These are phyloP conservation scores for Penicillium sp. DNA, from an alignment of 2,329 filamentous ascomycete genomes.

Conservation along the genomic window DNA sequence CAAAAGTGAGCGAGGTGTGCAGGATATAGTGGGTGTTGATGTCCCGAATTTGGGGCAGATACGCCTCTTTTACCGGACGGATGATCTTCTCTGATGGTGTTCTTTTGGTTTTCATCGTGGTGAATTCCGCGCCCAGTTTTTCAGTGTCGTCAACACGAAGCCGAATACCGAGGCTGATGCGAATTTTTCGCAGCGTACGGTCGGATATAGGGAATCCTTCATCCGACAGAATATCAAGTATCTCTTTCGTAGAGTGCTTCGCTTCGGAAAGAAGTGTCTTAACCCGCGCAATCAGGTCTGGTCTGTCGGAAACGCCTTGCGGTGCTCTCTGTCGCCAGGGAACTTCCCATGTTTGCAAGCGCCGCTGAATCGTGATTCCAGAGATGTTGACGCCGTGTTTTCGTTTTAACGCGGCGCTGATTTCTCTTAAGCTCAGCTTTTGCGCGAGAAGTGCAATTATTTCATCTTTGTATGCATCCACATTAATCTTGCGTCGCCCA, in stretches of 20 bases:
- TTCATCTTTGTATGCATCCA: not conserved
- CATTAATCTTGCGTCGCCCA: not conserved
- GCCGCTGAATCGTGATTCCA: not conserved
- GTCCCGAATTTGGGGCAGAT: slow-evolving; percentile 35
- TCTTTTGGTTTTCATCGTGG: not conserved
- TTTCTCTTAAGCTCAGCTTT: not conserved
- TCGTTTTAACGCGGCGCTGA: not conserved
- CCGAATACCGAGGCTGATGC: not conserved
- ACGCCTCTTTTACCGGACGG: slow-evolving; percentile 30
- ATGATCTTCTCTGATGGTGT: slow-evolving; percentile 18
- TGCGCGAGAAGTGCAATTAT: not conserved
- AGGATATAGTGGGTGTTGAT: slow-evolving; percentile 41
- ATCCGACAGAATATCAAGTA: not conserved
- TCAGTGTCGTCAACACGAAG: not conserved
- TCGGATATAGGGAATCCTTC: not conserved
- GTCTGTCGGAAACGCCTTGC: not conserved
- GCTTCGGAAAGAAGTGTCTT: not conserved
- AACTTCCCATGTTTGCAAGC: not conserved
- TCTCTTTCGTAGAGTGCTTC: not conserved
- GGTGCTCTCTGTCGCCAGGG: not conserved
- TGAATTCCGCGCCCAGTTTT: not conserved
- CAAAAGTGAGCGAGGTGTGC: slow-evolving; percentile 39
- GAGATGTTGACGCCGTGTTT: not conserved
- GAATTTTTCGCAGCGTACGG: not conserved
- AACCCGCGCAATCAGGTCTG: not conserved